These are phyloP conservation scores for Picea abies DNA, from an alignment of 83 land plant species.

Conservation along the genomic window DNA sequence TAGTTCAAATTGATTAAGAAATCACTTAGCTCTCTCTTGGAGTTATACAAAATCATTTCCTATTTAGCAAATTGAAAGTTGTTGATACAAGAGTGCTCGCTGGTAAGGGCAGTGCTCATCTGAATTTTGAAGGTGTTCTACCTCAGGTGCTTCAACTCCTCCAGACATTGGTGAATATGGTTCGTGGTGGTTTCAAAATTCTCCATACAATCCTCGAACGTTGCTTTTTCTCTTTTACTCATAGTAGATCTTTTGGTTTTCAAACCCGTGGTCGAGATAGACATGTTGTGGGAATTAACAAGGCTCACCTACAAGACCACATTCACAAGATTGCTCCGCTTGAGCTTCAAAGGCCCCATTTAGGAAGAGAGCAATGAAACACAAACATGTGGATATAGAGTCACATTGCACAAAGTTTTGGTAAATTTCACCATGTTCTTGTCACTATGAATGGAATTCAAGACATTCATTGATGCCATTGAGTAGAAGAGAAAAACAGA, in stretches of 20 bases:
- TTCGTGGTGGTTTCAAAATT: slow-evolving; percentile 38
- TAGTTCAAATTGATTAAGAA: too few species aligned
- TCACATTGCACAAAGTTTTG: not conserved
- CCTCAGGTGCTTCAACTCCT: slow-evolving; percentile 26
- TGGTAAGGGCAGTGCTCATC: slow-evolving; percentile 18
- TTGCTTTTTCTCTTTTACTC: not conserved
- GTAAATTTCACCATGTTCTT: not conserved
- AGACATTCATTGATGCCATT: not conserved
- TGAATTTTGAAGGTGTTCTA: not conserved
- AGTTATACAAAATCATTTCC: too few species aligned
- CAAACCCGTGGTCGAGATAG: slow-evolving; percentile 22
- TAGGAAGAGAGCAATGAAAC: slow-evolving; percentile 17
- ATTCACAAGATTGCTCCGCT: slow-evolving; percentile 6
- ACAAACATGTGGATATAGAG: slow-evolving; percentile 21
- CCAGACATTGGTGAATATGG: slow-evolving; percentile 27
- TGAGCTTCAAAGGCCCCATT: not conserved
- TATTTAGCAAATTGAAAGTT: too few species aligned
- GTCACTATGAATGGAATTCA: not conserved
- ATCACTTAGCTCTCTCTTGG: too few species aligned
- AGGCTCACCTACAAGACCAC: slow-evolving; percentile 29
- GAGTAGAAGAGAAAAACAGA: too few species aligned
- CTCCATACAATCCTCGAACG: slow-evolving; percentile 41
- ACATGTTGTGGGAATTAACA: slow-evolving; percentile 15
- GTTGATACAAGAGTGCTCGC: too few species aligned
- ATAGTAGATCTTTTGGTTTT: slow-evolving; percentile 19